phyloP scores from a whole-genome alignment of 1,139 yeast species.

The Magnusiomyces fungicola region DNA sequence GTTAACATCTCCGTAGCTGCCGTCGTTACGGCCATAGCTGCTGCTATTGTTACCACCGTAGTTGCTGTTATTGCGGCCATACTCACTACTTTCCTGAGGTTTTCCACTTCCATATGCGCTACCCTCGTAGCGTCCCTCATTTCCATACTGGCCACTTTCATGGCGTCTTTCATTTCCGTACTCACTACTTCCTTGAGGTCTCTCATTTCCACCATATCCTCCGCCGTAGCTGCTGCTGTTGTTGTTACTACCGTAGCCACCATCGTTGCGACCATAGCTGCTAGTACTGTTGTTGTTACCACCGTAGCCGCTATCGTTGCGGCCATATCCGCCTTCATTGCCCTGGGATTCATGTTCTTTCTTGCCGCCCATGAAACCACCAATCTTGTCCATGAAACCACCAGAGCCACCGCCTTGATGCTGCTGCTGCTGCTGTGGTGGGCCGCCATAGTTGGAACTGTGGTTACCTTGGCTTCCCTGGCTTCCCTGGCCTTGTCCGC shows the following conservation, averaged over 20 bases:
- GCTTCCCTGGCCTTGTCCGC: too few relatives aligned
- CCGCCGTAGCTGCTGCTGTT: not conserved
- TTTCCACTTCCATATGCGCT: too few relatives aligned
- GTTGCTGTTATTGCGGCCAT: not conserved
- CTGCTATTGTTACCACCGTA: not conserved
- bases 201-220: too few relatives aligned
- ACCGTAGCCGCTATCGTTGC: not conserved
- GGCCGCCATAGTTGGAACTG: too few relatives aligned
- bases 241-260: not conserved
- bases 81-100: not conserved
- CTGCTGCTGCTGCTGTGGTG: conserved; percentile 2
- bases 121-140: not conserved
- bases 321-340: not conserved
- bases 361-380: conserved; percentile 2
- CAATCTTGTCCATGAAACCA: not conserved
- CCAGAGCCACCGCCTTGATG: not conserved
- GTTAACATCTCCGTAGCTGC: not conserved
- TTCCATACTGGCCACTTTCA: too few relatives aligned
- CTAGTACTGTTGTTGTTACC: not conserved
- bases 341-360: not conserved
- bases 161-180: too few relatives aligned
- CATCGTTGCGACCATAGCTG: not conserved
- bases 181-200: too few relatives aligned
- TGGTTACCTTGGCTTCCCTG: too few relatives aligned
- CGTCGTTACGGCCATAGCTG: not conserved